A percentile compares a stretch with the other conserved stretches of the same genome.
Conservation (phyloP, 306 rosid genomes). For the Sophora flavescens region DNA sequence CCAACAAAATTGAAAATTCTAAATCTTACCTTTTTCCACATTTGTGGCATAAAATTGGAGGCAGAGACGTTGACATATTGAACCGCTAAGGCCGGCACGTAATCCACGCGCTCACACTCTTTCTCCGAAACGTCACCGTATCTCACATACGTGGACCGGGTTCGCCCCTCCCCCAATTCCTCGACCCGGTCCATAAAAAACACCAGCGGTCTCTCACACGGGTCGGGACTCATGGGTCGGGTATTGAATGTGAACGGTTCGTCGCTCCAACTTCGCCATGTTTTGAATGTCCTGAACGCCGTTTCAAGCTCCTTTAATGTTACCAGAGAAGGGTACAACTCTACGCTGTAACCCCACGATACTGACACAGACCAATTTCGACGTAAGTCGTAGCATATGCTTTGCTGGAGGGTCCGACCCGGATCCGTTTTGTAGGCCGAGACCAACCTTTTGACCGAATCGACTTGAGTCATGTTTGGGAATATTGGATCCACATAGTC, state of each 20-base stretch:
- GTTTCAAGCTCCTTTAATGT: constrained; percentile 48
- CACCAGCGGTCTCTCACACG: constrained; percentile 41
- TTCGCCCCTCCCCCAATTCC: constrained; percentile 3
- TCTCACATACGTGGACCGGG: constrained; percentile 45
- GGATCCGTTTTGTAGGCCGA: constrained; percentile 47
- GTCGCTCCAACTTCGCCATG: constrained; percentile 44
- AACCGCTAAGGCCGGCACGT: constrained; percentile 32
- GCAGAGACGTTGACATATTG: constrained; percentile 52
- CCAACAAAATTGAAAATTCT: neutral
- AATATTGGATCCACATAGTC: constrained; percentile 51
- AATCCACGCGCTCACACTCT: constrained; percentile 21
- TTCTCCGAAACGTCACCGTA: neutral
- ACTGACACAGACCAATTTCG: constrained; percentile 66
- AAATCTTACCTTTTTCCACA: constrained; percentile 60
- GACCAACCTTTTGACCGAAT: constrained; percentile 40
- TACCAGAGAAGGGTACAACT: constrained; percentile 49
- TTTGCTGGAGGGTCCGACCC: constrained; percentile 60
- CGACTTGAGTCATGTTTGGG: constrained; percentile 42
- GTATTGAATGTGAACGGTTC: constrained; percentile 59
- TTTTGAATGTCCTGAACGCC: constrained; percentile 48
- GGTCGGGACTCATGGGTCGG: constrained; percentile 41
- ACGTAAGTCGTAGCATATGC: constrained; percentile 51
- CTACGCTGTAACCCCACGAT: constrained; percentile 65
- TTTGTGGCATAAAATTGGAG: constrained; percentile 25
- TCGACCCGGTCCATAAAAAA: constrained; percentile 52